phyloP scores from a whole-genome alignment of 805 yeast genomes.

The Schizosaccharomyces japonicus region DNA sequence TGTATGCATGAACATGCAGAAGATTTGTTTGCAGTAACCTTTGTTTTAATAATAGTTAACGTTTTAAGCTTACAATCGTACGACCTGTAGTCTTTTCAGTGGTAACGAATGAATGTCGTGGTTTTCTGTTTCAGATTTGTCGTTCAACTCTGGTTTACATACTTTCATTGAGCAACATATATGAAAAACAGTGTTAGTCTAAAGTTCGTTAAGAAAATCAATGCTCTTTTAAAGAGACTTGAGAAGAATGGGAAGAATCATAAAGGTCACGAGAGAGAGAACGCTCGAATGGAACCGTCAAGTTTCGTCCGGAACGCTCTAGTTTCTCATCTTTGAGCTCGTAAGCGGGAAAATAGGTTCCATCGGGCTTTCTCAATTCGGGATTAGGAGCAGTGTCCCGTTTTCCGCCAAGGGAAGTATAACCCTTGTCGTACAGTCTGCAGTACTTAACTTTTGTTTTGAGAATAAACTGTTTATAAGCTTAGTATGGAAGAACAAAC shows the following conservation, averaged over 20 bases:
- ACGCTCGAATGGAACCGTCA: neutral
- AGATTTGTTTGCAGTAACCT: too few species aligned
- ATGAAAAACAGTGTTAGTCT: too few species aligned
- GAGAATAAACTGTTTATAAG: conserved; percentile 28
- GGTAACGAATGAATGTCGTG: too few species aligned
- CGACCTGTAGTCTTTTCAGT: too few species aligned
- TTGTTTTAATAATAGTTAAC: too few species aligned
- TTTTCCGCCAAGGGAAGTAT: conserved; percentile 71
- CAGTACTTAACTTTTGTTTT: conserved; percentile 45
- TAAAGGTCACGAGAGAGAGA: neutral
- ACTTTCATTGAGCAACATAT: too few species aligned
- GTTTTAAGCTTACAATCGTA: too few species aligned
- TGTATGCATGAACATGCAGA: too few species aligned
- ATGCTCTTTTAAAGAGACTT: too few species aligned
- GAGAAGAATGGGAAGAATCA: neutral
- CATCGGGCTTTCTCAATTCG: conserved; percentile 17
- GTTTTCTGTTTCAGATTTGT: too few species aligned
- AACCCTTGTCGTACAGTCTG: conserved; percentile 54
- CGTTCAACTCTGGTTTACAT: too few species aligned
- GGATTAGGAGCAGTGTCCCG: conserved; percentile 55
- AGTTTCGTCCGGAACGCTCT: conserved; percentile 27
- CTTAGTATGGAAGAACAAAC: neutral
- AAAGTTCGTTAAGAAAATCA: too few species aligned
- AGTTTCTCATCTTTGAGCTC: conserved; percentile 26
- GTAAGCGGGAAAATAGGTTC: conserved; percentile 30